Base-by-base conservation (phyloP, 2,329 filamentous ascomycete genomes). In the Pseudocercospora ulei region DNA sequence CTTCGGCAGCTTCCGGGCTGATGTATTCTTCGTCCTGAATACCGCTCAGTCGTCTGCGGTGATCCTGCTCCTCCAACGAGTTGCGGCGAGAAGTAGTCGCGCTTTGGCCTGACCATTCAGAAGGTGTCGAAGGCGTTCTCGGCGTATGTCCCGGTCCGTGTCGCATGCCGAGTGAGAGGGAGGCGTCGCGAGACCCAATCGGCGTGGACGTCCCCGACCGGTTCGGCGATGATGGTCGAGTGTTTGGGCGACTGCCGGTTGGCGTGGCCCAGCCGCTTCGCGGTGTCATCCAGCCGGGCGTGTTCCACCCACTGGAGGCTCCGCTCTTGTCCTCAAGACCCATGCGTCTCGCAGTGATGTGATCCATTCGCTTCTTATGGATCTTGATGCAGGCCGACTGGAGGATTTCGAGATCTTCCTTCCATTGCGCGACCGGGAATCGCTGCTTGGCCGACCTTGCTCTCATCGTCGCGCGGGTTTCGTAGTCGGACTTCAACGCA, bases 381-480 rank as follows among this genome's bases (percentile, higher is more conserved):
- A 76, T 66, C 35, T 70, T 69, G 53, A 80, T 78, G 0, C 75
- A 68, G 6, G 70, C 73, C 8, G 62, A 62, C 52, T 80, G 76
- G 11, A 80, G 65, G 25, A 71, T 73, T 45, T 78, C 75, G 8
- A 79, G 59, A 44, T 75, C 72, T 49, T 76, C 70, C 22, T 76
- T 64, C 76, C 76, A 80, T 51, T 78, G 72, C 1, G 70, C 71
- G 8, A 80, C 74, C 7, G 76, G 76, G 58, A 80, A 80, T 18
- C 76, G 66, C 52, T 80, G 76, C 47, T 73, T 73, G 7, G 72
- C 73, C n/a, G 73, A 75, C 33, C 73, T 66, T 14, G 75, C 76
- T 52, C 76, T 67, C 76, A 80, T 80, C 51, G 70, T 64, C 1
- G 71, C 70, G 40, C 75, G 62, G 8, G 68, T 68, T 23, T 71